Evolutionary conservation across 1,139 yeast species (phyloP).

Genomic region (Ashbya aceris): DNA sequence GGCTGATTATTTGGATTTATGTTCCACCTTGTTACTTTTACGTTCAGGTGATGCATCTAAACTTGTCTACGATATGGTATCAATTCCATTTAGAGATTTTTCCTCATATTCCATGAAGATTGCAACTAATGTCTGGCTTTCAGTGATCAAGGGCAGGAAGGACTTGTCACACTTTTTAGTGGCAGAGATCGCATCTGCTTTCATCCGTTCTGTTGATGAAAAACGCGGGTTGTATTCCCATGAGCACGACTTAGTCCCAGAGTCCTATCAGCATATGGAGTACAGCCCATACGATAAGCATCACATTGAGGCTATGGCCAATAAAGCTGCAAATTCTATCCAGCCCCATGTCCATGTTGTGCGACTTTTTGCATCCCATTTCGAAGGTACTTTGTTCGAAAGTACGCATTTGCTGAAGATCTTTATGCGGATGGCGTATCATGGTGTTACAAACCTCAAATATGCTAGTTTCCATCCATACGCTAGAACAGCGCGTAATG

Average conservation of each 20-base stretch:
- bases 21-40: slow-evolving; percentile 40
- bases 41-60: slow-evolving; percentile 42
- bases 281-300: slow-evolving; percentile 76
- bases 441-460: slow-evolving; percentile 47
- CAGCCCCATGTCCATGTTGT: slow-evolving; percentile 69
- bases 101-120: slow-evolving; percentile 52
- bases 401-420: slow-evolving; percentile 62
- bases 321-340: slow-evolving; percentile 41
- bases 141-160: slow-evolving; percentile 62
- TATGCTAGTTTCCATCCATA: slow-evolving; percentile 75
- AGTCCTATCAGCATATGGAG: slow-evolving; percentile 73
- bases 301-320: slow-evolving; percentile 46
- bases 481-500: slow-evolving; percentile 67
- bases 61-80: slow-evolving; percentile 49
- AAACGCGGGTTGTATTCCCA: slow-evolving; percentile 59
- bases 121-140: slow-evolving; percentile 73
- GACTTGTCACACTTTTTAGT: slow-evolving; percentile 51
- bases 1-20: slow-evolving; percentile 37
- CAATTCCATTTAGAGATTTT: slow-evolving; percentile 61
- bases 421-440: slow-evolving; percentile 52
- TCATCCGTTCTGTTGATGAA: slow-evolving; percentile 58
- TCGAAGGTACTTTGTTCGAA: slow-evolving; percentile 70
- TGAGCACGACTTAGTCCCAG: slow-evolving; percentile 47
- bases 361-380: slow-evolving; percentile 64
- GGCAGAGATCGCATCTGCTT: slow-evolving; percentile 51